A percentile compares a stretch with the other conserved stretches of the same genome.
These are phyloP conservation scores for Pouteria glomerata DNA, from an alignment of 148 eudicot species.

Conservation along the genomic window DNA sequence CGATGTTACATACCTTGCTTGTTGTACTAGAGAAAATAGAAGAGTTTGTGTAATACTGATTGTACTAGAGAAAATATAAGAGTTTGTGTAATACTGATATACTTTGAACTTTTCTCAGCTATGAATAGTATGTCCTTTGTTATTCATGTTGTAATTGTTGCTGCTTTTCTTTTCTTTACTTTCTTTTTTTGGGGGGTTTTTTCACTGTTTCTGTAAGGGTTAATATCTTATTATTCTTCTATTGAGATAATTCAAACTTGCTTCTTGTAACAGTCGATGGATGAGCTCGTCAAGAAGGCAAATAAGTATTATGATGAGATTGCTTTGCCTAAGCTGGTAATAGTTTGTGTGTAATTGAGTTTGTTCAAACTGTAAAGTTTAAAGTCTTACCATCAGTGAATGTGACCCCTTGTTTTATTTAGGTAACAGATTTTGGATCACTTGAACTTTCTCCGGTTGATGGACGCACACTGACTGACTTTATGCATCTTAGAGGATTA, in stretches of 20 bases:
- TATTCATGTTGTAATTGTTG: no score
- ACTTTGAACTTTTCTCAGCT: no score
- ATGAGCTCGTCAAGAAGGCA: conserved; percentile 75
- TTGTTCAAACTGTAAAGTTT: neutral
- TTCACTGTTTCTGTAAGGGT: neutral
- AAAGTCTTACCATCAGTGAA: neutral
- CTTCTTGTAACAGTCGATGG: conserved; percentile 53
- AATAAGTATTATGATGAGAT: conserved; percentile 77
- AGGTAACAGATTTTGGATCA: conserved; percentile 96
- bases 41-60: no score
- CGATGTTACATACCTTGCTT: no score
- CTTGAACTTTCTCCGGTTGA: conserved; percentile 99
- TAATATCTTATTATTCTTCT: neutral
- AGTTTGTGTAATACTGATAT: no score
- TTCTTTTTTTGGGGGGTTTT: no score
- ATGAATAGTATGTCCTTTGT: no score
- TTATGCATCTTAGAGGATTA: conserved; percentile 97
- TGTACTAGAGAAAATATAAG: no score
- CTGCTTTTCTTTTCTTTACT: no score
- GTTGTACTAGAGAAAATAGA: no score
- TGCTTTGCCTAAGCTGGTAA: conserved; percentile 97
- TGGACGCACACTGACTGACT: conserved; percentile 96
- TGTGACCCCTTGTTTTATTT: conserved; percentile 19
- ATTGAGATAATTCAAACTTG: neutral
- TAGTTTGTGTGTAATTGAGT: neutral